Evolutionary conservation across 2,329 filamentous ascomycete genomes (phyloP).

Genomic region (Penicillium sumatraense): DNA sequence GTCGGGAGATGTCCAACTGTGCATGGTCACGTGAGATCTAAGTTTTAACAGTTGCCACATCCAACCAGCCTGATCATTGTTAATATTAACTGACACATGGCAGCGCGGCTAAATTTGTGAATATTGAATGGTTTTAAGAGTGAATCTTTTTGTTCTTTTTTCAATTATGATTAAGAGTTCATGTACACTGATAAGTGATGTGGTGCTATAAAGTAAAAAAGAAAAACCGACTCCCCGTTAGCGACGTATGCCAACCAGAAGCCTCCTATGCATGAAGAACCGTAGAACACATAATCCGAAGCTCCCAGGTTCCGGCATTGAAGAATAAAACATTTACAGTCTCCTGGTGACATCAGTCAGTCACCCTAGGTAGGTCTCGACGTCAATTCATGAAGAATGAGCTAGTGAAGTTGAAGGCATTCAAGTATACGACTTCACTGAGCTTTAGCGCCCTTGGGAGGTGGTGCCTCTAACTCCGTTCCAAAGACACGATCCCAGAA

Average conservation of each 20-base stretch:
- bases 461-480: conserved; percentile 69
- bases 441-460: conserved; percentile 41
- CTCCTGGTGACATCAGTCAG: neutral
- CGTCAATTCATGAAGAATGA: conserved; percentile 24
- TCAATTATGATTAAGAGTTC: conserved; percentile 27
- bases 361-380: conserved; percentile 8
- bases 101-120: too few species aligned
- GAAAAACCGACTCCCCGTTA: conserved; percentile 9
- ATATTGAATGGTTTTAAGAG: neutral
- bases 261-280: conserved; percentile 21
- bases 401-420: conserved; percentile 1
- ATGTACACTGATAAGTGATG: conserved; percentile 31
- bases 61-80: too few species aligned
- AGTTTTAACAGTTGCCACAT: conserved; percentile 6
- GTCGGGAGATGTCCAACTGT: neutral
- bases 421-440: conserved; percentile 33
- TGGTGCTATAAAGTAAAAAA: conserved; percentile 8
- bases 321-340: conserved; percentile 14
- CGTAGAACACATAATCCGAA: conserved; percentile 13
- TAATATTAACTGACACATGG: too few species aligned
- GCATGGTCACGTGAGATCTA: conserved; percentile 6
- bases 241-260: neutral
- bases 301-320: conserved; percentile 19
- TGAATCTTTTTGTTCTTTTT: neutral
- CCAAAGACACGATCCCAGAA: conserved; percentile 96